Conservation (phyloP, 192 early-diverging fungal species). For the Coemansia nantahalensis region DNA sequence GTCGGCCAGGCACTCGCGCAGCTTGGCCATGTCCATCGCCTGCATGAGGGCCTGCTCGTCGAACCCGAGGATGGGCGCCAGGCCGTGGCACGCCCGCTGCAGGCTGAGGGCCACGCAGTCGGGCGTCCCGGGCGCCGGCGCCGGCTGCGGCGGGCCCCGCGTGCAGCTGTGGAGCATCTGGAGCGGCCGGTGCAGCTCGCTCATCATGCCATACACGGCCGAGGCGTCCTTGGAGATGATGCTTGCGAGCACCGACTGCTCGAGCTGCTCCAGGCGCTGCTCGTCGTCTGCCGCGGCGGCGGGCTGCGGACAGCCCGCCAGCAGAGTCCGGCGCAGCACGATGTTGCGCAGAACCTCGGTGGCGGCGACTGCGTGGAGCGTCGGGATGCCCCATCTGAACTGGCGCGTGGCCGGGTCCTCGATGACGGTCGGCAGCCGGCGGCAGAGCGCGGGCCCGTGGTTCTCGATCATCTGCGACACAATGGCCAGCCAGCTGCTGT, state of each 20-base stretch:
- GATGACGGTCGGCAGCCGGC: slow-evolving; percentile 38
- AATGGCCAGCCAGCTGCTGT: slow-evolving; percentile 39
- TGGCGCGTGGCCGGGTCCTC: slow-evolving; percentile 40
- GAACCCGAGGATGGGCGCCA: slow-evolving; percentile 42
- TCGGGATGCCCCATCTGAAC: slow-evolving; percentile 48
- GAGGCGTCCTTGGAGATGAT: slow-evolving; percentile 41
- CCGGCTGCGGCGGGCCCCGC: slow-evolving; percentile 5
- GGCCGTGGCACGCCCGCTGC: slow-evolving; percentile 30
- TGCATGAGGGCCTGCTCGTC: slow-evolving; percentile 40
- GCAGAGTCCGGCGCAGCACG: slow-evolving; percentile 24
- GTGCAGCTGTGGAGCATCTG: slow-evolving; percentile 22
- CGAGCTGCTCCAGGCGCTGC: slow-evolving; percentile 32
- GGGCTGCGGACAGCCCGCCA: neutral
- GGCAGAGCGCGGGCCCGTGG: slow-evolving; percentile 33
- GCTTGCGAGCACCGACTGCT: slow-evolving; percentile 30
- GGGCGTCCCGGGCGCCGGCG: slow-evolving; percentile 9
- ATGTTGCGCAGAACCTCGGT: slow-evolving; percentile 40
- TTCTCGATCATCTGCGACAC: slow-evolving; percentile 41
- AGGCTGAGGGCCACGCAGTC: slow-evolving; percentile 24
- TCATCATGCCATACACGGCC: slow-evolving; percentile 52
- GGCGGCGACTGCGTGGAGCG: slow-evolving; percentile 31
- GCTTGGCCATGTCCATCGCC: slow-evolving; percentile 45
- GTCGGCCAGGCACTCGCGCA: slow-evolving; percentile 29
- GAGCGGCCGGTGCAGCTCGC: slow-evolving; percentile 34
- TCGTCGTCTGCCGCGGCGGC: slow-evolving; percentile 14